A percentile compares a stretch with the other conserved stretches of the same genome.
These are phyloP conservation scores for Naganishia antarctica DNA, from an alignment of 768 basidiomycete species.

Conservation along the genomic window DNA sequence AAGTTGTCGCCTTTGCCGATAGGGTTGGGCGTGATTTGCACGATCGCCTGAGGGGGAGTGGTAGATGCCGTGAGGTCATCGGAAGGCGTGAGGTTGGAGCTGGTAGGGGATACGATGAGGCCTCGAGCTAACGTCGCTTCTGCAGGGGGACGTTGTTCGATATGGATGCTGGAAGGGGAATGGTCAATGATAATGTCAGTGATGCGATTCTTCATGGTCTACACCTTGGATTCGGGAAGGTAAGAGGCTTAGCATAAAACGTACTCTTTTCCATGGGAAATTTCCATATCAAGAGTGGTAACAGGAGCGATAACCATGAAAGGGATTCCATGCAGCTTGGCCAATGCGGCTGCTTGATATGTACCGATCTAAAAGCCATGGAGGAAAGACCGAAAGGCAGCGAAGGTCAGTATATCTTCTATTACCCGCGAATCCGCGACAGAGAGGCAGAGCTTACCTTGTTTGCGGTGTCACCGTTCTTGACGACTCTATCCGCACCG, in stretches of 20 bases:
- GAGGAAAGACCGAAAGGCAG: background rate
- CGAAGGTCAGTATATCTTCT: too few relatives aligned
- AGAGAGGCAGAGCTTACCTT: constrained; percentile 55
- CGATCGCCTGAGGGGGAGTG: constrained; percentile 59
- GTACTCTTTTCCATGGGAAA: constrained; percentile 63
- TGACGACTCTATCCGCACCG: constrained; percentile 81
- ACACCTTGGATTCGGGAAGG: too few relatives aligned
- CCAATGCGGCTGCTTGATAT: constrained; percentile 90
- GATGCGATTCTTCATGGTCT: too few relatives aligned
- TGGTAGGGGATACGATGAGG: constrained; percentile 61
- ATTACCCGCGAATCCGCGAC: too few relatives aligned
- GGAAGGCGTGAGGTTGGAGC: constrained; percentile 72
- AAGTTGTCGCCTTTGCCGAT: constrained; percentile 46
- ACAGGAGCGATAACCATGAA: constrained; percentile 92
- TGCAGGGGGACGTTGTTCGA: constrained; percentile 80
- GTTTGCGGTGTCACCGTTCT: constrained; percentile 95
- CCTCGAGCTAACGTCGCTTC: constrained; percentile 89
- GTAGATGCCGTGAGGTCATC: constrained; percentile 30
- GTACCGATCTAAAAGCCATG: constrained; percentile 67
- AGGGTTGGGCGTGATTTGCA: constrained; percentile 71
- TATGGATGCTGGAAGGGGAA: constrained; percentile 64
- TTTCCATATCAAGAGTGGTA: constrained; percentile 80
- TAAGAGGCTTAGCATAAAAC: constrained; percentile 29
- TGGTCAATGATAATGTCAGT: too few relatives aligned
- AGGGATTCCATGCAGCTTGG: constrained; percentile 73